A percentile compares a stretch with the other conserved stretches of the same genome.
Evolutionary conservation across 345 rosid species (phyloP).

Genomic region (Citrus inodora): DNA sequence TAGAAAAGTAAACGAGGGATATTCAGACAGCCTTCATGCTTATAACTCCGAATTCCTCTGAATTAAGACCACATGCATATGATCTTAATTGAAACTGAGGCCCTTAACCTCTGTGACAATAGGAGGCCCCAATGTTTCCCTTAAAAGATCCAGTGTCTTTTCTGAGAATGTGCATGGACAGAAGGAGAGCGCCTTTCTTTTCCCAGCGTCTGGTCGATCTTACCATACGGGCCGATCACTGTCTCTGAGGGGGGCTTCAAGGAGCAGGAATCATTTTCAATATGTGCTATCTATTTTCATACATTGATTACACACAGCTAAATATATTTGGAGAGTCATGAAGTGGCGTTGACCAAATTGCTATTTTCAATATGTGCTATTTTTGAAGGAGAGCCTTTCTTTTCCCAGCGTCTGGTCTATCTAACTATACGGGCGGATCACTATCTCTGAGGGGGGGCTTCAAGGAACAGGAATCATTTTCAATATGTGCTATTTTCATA

Average conservation of each 20-base stretch:
- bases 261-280: not conserved
- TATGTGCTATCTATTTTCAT: not conserved
- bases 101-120: not conserved
- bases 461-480: not conserved
- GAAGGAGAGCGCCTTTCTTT: not conserved
- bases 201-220: not conserved
- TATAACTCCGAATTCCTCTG: not conserved
- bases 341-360: not conserved
- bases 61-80: not conserved
- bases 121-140: not conserved
- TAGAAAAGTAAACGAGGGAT: not conserved
- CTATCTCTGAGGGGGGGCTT: not conserved
- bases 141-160: not conserved
- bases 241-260: not conserved
- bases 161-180: not conserved
- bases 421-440: no score
- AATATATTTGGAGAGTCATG: not conserved
- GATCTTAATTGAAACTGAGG: slow-evolving; percentile 5
- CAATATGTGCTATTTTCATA: not conserved
- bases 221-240: no score
- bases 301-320: not conserved
- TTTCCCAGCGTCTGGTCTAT: not conserved
- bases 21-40: slow-evolving; percentile 8
- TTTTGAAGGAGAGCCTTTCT: not conserved
- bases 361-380: no score